Evolutionary conservation across 495 filamentous ascomycete species (phyloP), one percentile per base, ranked within the genome.

Genomic region (Penicillium maclennaniae): DNA sequence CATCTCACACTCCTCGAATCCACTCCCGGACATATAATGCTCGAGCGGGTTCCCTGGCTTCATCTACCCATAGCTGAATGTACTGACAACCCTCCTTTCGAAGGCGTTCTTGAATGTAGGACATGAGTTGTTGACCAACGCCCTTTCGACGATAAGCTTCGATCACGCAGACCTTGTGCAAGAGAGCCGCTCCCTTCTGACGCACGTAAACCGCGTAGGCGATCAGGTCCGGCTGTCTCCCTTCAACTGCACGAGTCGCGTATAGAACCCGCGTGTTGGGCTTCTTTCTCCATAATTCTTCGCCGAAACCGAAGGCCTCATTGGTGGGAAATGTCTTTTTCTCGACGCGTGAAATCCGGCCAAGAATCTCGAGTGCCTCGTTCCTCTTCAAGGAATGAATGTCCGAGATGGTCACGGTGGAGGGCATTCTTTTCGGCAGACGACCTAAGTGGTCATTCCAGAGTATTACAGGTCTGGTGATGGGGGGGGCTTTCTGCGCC

Each of bases 61-160:
- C 72, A 58, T 86, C 83, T 23, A 84, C 83, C 83, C 82, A 86
- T 44, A 84, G 65, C 46, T 84, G 76, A 37, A 85, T 74, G 39
- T 65, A 73, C 43, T 71, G 68, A 62, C 81, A 81, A 45, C 79
- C 78, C 59, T 80, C 76, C 59, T 70, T 77, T 57, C 63, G 68
- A 21, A 84, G 63, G 45, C 73, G 70, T 47, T 67, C 60, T 28
- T 71, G 68, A 56, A 82, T 72, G 54, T 70, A 69, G 51, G 69
- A 55, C 59, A 86, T 61, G 47, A 84, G 69, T 59, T 69, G 66
- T 54, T 65, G 71, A 40, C 78, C 83, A 26, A 83, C 62, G 28
- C 83, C 83, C 62, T 76, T 70, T 25, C 73, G 69, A 51, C 81
- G 75, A 56, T 77, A 71, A n/a, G 63, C 46, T 54, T 77, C 71